Evolutionary conservation across 305 asterid genomes (phyloP).

Genomic region (Plantago rigida): DNA sequence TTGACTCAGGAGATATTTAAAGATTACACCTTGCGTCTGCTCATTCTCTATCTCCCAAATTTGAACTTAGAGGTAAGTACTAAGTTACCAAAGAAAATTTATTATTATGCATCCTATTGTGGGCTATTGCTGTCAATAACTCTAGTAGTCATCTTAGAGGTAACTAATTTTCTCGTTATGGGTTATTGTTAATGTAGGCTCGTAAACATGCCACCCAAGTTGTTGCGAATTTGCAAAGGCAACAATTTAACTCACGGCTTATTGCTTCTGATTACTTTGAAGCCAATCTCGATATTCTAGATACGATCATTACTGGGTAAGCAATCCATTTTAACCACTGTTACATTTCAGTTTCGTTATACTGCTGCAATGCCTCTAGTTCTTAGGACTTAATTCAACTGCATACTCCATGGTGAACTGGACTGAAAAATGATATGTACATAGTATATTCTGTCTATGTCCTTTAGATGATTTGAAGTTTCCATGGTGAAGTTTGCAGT

Average conservation of each 20-base stretch:
- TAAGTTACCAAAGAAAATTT: too few species aligned
- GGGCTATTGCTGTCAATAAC: too few species aligned
- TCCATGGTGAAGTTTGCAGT: background rate
- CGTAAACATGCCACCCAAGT: slow-evolving; percentile 86
- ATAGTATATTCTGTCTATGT: background rate
- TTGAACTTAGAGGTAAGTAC: slow-evolving; percentile 65
- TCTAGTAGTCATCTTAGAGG: too few species aligned
- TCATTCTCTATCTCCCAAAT: slow-evolving; percentile 61
- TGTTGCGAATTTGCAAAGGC: slow-evolving; percentile 86
- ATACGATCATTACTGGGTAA: slow-evolving; percentile 61
- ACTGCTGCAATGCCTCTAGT: background rate
- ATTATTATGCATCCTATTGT: background rate
- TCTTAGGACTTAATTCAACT: background rate
- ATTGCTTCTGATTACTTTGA: slow-evolving; percentile 73
- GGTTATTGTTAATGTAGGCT: slow-evolving; percentile 36
- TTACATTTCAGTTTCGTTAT: background rate
- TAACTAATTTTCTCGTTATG: slow-evolving; percentile 3
- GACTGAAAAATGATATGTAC: background rate
- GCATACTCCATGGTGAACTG: background rate
- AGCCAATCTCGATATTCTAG: slow-evolving; percentile 63
- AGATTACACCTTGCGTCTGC: slow-evolving; percentile 56
- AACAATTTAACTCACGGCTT: slow-evolving; percentile 55
- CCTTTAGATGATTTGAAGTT: background rate
- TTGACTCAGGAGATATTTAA: slow-evolving; percentile 59
- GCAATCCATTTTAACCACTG: slow-evolving; percentile 22